Evolutionary conservation across 192 early-diverging fungal species (phyloP).

Genomic region (Coemansia furcata): DNA sequence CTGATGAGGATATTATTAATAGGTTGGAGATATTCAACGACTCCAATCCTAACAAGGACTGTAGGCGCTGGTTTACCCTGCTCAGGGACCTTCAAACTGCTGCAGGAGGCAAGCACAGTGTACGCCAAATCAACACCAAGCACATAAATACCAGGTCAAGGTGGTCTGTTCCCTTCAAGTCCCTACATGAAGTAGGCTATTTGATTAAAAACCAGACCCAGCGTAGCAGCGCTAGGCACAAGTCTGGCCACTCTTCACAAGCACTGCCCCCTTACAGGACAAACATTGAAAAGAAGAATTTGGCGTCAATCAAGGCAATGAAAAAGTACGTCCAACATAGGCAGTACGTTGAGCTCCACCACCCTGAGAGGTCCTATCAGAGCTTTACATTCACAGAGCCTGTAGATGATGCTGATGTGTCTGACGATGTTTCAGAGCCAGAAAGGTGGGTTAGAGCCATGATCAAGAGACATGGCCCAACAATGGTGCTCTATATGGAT

Average conservation of each 20-base stretch:
- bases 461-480: conserved; percentile 30
- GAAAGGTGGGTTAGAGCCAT: conserved; percentile 46
- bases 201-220: conserved; percentile 40
- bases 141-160: conserved; percentile 46
- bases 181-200: conserved; percentile 43
- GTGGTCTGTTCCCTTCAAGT: conserved; percentile 51
- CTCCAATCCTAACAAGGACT: conserved; percentile 36
- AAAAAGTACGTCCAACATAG: conserved; percentile 28
- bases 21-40: conserved; percentile 22
- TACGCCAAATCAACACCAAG: conserved; percentile 49
- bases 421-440: conserved; percentile 41
- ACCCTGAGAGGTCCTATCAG: conserved; percentile 4
- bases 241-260: background rate
- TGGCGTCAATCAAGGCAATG: conserved; percentile 35
- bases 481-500: conserved; percentile 41
- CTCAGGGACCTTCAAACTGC: conserved; percentile 26
- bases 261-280: conserved; percentile 14
- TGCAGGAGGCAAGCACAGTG: conserved; percentile 30
- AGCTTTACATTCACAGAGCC: background rate
- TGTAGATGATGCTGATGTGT: background rate
- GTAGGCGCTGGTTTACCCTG: conserved; percentile 16
- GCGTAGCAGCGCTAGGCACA: conserved; percentile 10
- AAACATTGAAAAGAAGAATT: conserved; percentile 44
- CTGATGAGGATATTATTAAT: conserved; percentile 21
- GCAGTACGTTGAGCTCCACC: conserved; percentile 16